Evolutionary conservation across 2,329 filamentous ascomycete genomes (phyloP).

Genomic region (Trichoderma sp.): DNA sequence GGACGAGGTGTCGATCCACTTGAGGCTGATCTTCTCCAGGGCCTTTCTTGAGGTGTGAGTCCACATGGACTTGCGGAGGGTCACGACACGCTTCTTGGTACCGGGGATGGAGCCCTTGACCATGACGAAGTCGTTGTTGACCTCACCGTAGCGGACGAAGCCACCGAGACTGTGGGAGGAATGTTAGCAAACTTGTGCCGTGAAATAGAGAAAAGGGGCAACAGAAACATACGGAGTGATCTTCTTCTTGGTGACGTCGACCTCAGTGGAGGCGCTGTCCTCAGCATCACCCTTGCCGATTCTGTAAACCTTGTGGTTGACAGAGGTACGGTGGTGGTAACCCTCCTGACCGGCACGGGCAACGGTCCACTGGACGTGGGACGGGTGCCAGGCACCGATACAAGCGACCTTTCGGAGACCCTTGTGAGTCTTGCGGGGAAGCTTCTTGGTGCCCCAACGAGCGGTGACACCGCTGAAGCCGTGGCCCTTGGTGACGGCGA

Average conservation of each 20-base stretch:
- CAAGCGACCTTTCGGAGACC: constrained; percentile 99
- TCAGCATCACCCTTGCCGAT: constrained; percentile 91
- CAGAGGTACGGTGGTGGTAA: constrained; percentile 99
- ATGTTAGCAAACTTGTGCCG: constrained; percentile 39
- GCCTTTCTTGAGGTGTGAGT: constrained; percentile 92
- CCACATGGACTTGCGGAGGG: constrained; percentile 98
- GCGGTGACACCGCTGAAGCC: constrained; percentile 96
- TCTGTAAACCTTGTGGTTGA: constrained; percentile 99
- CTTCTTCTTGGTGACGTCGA: constrained; percentile 98
- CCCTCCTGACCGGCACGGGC: constrained; percentile 99
- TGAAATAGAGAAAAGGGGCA: no score
- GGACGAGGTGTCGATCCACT: constrained; percentile 99
- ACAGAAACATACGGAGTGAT: constrained; percentile 89
- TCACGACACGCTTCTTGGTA: constrained; percentile 99
- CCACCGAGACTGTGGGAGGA: constrained; percentile 76
- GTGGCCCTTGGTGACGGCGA: constrained; percentile 99
- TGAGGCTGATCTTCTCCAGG: constrained; percentile 98
- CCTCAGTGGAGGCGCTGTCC: constrained; percentile 89
- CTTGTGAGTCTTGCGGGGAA: constrained; percentile 99
- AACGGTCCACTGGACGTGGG: constrained; percentile 99
- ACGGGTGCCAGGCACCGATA: constrained; percentile 99
- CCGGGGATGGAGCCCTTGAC: constrained; percentile 97
- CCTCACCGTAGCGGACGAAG: constrained; percentile 98
- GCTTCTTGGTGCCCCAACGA: constrained; percentile 99
- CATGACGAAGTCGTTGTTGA: constrained; percentile 99